Percentiles rank a stretch among this genome's conserved stretches.
Conservation (phyloP, 2,329 filamentous ascomycete species). For the Sphaceloma murrayae region DNA sequence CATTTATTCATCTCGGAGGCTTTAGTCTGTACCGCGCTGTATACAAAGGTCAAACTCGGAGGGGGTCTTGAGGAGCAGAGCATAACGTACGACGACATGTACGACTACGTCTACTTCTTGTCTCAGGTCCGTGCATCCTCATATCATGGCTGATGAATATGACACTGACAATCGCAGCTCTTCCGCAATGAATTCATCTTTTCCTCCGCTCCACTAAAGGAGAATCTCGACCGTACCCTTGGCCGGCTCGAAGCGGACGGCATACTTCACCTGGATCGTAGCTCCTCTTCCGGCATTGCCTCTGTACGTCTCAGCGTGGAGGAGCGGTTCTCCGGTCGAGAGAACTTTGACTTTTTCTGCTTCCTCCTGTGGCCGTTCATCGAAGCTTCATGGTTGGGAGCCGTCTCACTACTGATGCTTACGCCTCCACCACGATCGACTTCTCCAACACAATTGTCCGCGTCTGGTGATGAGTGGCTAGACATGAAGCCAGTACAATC, state of each 20-base stretch:
- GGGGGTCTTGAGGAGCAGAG: slow-evolving; percentile 74
- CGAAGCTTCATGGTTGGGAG: slow-evolving; percentile 85
- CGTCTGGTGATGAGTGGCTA: slow-evolving; percentile 59
- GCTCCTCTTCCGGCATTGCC: slow-evolving; percentile 47
- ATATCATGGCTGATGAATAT: not conserved
- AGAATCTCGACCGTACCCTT: slow-evolving; percentile 74
- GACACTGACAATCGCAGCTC: slow-evolving; percentile 41
- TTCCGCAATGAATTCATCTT: slow-evolving; percentile 98
- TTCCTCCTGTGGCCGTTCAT: slow-evolving; percentile 98
- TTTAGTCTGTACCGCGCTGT: slow-evolving; percentile 80
- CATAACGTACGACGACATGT: slow-evolving; percentile 63
- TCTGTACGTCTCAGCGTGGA: slow-evolving; percentile 64
- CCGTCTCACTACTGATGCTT: slow-evolving; percentile 77
- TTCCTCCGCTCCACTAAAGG: slow-evolving; percentile 68
- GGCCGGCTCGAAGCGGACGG: slow-evolving; percentile 66
- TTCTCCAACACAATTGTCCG: slow-evolving; percentile 19
- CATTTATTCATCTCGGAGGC: slow-evolving; percentile 94
- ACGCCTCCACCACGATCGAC: slow-evolving; percentile 50
- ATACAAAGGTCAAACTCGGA: slow-evolving; percentile 80
- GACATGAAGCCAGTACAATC: slow-evolving; percentile 68
- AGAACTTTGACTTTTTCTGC: slow-evolving; percentile 98
- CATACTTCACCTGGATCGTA: slow-evolving; percentile 59
- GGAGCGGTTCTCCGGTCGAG: slow-evolving; percentile 69
- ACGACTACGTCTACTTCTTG: slow-evolving; percentile 75
- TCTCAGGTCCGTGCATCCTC: slow-evolving; percentile 46